Percentiles rank a stretch among this genome's conserved stretches.
phyloP scores from a whole-genome alignment of 345 rosid genomes.

The Brassica rapa region DNA sequence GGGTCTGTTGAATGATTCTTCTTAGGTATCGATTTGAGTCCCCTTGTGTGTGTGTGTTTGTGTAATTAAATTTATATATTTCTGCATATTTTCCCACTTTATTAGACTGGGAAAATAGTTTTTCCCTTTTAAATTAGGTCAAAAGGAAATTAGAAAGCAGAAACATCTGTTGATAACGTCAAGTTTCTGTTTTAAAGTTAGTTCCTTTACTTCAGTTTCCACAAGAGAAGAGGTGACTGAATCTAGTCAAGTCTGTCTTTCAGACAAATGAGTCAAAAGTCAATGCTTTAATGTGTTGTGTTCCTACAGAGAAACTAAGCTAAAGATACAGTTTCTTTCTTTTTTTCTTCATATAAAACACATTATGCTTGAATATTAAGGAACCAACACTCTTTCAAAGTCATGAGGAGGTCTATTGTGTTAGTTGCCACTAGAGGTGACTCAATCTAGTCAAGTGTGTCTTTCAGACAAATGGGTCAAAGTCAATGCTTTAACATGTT shows the following conservation, averaged over 20 bases:
- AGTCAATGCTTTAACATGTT: constrained; percentile 32
- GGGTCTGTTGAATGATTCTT: constrained; percentile 11
- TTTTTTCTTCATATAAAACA: background rate
- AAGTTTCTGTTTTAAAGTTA: constrained; percentile 30
- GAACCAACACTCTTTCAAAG: constrained; percentile 2
- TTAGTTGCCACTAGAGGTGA: constrained; percentile 22
- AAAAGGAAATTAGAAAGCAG: constrained; percentile 29
- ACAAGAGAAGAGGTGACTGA: constrained; percentile 30
- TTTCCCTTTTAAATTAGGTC: background rate
- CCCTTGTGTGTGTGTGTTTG: background rate
- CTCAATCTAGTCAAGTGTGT: constrained; percentile 33
- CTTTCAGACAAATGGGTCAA: constrained; percentile 26
- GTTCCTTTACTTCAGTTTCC: constrained; percentile 26
- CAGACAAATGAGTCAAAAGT: constrained; percentile 36
- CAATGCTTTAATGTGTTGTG: constrained; percentile 31
- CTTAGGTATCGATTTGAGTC: constrained; percentile 26
- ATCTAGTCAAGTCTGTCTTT: constrained; percentile 37
- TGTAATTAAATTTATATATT: background rate
- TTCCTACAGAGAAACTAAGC: constrained; percentile 5
- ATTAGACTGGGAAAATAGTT: constrained; percentile 9
- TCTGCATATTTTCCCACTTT: constrained; percentile 5
- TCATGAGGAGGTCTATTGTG: constrained; percentile 3
- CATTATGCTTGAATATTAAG: background rate
- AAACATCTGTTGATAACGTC: constrained; percentile 41
- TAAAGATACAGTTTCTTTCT: background rate